Conservation (phyloP, 2,329 filamentous ascomycete species). For the Diaporthe ampelina region DNA sequence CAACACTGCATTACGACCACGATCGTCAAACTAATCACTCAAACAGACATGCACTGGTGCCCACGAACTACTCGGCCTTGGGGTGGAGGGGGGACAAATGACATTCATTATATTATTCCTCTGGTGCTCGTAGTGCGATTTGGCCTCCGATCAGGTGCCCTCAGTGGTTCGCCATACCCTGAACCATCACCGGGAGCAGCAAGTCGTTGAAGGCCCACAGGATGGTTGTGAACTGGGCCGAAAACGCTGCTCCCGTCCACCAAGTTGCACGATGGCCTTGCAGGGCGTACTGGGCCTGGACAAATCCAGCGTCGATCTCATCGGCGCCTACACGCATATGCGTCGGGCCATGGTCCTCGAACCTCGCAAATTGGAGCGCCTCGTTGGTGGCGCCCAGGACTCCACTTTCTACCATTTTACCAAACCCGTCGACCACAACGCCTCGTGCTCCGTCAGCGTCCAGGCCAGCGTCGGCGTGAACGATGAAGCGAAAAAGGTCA, state of each 20-base stretch:
- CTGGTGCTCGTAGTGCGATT: not conserved
- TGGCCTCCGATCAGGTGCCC: not conserved
- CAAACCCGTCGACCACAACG: not conserved
- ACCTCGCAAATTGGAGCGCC: not conserved
- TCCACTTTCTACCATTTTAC: not conserved
- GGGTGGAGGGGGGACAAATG: too few species aligned
- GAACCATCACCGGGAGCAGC: constrained; percentile 44
- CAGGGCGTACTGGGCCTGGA: constrained; percentile 56
- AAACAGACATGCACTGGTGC: not conserved
- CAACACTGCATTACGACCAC: not conserved
- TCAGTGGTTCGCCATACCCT: constrained; percentile 15
- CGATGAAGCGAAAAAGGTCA: not conserved
- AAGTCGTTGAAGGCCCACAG: constrained; percentile 52
- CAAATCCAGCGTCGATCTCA: constrained; percentile 51
- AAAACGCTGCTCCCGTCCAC: constrained; percentile 59
- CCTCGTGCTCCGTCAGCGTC: not conserved
- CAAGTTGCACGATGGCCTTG: constrained; percentile 60
- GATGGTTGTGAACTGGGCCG: constrained; percentile 50
- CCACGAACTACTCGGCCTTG: not conserved
- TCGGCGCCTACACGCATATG: not conserved
- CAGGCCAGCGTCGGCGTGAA: not conserved
- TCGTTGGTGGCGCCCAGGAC: constrained; percentile 5
- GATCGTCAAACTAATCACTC: not conserved
- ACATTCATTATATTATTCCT: not conserved
- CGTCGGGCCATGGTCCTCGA: constrained; percentile 9